These are phyloP conservation scores for Fusarium nanum DNA, from an alignment of 2,329 filamentous ascomycete species.

Conservation along the genomic window DNA sequence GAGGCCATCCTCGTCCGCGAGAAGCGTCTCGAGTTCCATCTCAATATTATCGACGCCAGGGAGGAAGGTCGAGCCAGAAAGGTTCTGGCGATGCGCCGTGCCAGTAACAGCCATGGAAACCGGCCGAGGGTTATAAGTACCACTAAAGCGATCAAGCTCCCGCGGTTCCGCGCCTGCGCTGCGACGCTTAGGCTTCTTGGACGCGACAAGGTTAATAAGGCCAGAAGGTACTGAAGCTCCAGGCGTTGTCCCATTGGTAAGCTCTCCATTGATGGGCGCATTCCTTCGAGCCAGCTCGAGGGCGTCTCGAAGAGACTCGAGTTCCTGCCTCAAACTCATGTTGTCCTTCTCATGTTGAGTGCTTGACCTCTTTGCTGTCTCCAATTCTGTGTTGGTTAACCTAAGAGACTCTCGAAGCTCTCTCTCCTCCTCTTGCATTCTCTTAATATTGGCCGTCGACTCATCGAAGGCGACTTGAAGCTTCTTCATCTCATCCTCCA, in stretches of 20 bases:
- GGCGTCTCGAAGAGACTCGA: conserved; percentile 91
- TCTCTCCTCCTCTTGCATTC: conserved; percentile 94
- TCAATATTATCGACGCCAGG: conserved; percentile 91
- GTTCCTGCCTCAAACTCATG: conserved; percentile 83
- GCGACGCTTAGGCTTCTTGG: conserved; percentile 95
- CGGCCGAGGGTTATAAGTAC: conserved; percentile 91
- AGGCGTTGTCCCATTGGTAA: conserved; percentile 53
- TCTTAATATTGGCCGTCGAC: conserved; percentile 88
- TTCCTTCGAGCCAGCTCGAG: conserved; percentile 86
- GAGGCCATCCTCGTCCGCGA: conserved; percentile 93
- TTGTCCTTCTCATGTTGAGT: conserved; percentile 87
- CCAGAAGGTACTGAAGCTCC: conserved; percentile 72
- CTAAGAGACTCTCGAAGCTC: conserved; percentile 85
- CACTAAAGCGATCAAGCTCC: conserved; percentile 90
- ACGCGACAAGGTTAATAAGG: conserved; percentile 95
- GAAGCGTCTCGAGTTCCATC: conserved; percentile 90
- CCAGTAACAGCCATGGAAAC: conserved; percentile 92
- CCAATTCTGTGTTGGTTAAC: conserved; percentile 82
- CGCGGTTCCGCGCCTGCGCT: conserved; percentile 89
- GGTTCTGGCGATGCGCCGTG: conserved; percentile 74
- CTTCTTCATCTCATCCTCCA: conserved; percentile 97
- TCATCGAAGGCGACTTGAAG: conserved; percentile 91
- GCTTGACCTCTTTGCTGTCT: conserved; percentile 79
- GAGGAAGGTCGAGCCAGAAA: conserved; percentile 81
- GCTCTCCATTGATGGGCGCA: conserved; percentile 76